Evolutionary conservation across 371 early-diverging fungal species (phyloP).

Genomic region (Blastocladiella emersonii): DNA sequence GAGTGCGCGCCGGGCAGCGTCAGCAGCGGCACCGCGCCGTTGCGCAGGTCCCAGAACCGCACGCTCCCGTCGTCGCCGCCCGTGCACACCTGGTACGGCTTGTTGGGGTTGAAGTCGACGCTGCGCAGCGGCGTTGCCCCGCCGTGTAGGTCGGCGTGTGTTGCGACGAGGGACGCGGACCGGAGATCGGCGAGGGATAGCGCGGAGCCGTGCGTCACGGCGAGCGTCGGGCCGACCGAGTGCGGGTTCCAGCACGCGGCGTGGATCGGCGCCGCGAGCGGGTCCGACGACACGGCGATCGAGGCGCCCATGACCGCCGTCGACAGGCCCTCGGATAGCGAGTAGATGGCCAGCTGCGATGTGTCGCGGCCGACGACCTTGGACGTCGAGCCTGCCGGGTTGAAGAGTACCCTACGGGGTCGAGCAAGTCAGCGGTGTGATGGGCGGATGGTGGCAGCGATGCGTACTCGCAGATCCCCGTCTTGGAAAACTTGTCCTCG

Average conservation of each 20-base stretch:
- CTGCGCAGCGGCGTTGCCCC: slow-evolving; percentile 52
- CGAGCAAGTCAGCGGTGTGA: too few relatives aligned
- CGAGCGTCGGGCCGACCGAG: slow-evolving; percentile 15
- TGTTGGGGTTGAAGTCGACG: slow-evolving; percentile 72
- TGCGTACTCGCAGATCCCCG: neutral
- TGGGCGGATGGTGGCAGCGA: too few relatives aligned
- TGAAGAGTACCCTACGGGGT: neutral
- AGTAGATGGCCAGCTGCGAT: neutral
- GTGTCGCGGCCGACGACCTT: neutral
- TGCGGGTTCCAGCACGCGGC: neutral
- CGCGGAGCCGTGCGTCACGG: slow-evolving; percentile 19
- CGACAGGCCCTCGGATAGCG: neutral
- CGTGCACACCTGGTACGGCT: slow-evolving; percentile 59
- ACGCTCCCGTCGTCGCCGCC: slow-evolving; percentile 74
- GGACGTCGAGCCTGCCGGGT: neutral
- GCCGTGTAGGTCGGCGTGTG: slow-evolving; percentile 19
- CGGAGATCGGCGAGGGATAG: neutral
- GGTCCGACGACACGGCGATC: neutral
- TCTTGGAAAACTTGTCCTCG: neutral
- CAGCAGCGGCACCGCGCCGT: slow-evolving; percentile 4
- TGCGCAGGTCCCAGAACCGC: slow-evolving; percentile 70
- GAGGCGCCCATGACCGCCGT: neutral
- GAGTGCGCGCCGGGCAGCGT: neutral
- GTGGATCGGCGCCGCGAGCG: neutral
- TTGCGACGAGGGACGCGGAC: neutral